A percentile compares a stretch with the other conserved stretches of the same genome.
Evolutionary conservation across 805 yeast species (phyloP).

Genomic region (Suhomyces pyralidae): DNA sequence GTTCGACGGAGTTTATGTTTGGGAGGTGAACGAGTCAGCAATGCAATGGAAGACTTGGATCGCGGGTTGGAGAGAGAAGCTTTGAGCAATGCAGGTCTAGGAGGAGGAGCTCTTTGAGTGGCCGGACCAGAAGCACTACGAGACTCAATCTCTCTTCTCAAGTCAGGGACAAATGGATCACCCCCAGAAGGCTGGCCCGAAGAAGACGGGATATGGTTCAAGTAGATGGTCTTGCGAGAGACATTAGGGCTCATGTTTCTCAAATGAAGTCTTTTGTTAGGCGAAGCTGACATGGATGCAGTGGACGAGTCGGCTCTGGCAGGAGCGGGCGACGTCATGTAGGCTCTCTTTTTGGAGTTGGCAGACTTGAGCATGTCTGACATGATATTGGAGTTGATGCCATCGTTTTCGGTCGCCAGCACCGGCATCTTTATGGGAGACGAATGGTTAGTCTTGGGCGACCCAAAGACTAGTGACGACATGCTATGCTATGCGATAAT

Average conservation of each 20-base stretch:
- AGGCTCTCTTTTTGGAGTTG: conserved; percentile 7
- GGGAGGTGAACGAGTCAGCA: conserved; percentile 21
- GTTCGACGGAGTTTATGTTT: conserved; percentile 31
- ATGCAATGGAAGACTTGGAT: conserved; percentile 24
- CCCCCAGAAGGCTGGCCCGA: not conserved
- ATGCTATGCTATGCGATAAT: not conserved
- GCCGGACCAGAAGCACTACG: not conserved
- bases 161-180: not conserved
- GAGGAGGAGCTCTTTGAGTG: not conserved
- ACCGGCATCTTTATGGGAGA: not conserved
- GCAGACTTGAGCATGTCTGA: conserved; percentile 6
- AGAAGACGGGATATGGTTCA: conserved; percentile 10
- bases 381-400: not conserved
- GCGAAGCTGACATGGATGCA: conserved; percentile 10
- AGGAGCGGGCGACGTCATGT: conserved; percentile 7
- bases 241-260: conserved; percentile 40
- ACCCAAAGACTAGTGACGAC: conserved; percentile 6
- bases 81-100: conserved; percentile 8
- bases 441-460: conserved; percentile 4
- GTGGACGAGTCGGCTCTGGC: not conserved
- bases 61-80: conserved; percentile 21
- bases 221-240: conserved; percentile 22
- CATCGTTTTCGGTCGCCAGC: conserved; percentile 3
- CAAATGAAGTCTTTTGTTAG: conserved; percentile 26
- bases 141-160: not conserved